Percentiles rank a stretch among this genome's conserved stretches.
Conservation (phyloP, 768 basidiomycete species). For the Auricularia heimuer region DNA sequence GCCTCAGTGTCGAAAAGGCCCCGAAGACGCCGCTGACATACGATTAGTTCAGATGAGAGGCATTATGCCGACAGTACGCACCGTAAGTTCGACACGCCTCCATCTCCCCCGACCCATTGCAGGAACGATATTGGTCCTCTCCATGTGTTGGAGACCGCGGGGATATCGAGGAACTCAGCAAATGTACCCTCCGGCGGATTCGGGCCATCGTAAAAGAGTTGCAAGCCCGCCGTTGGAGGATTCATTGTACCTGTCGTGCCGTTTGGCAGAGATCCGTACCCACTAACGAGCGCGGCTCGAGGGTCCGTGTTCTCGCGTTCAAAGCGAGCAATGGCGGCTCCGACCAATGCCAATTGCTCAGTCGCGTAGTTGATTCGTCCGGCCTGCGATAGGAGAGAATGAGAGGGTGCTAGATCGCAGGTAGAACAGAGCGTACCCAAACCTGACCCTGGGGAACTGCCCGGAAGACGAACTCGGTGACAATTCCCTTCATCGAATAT, state of each 20-base stretch:
- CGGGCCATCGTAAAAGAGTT: slow-evolving; percentile 17
- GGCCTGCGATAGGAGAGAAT: neutral
- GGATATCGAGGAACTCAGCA: slow-evolving; percentile 11
- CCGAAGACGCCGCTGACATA: slow-evolving; percentile 6
- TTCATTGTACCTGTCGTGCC: neutral
- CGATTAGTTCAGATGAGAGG: neutral
- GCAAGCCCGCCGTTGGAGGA: neutral
- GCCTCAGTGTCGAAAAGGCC: neutral
- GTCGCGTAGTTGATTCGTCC: slow-evolving; percentile 4
- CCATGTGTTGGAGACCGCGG: neutral
- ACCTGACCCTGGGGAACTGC: neutral
- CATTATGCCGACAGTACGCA: neutral
- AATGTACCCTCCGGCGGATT: slow-evolving; percentile 12
- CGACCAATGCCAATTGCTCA: neutral
- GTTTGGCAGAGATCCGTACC: neutral
- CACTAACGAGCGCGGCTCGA: neutral
- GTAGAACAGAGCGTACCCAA: neutral
- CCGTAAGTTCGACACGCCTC: neutral
- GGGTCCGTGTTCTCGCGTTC: neutral
- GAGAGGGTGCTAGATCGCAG: neutral
- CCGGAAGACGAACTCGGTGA: neutral
- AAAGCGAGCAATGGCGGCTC: slow-evolving; percentile 4
- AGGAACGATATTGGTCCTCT: neutral
- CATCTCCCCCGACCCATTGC: neutral
- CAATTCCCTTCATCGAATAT: neutral